phyloP scores from a whole-genome alignment of 164 flowering plant species.

The Taxillus chinensis region DNA sequence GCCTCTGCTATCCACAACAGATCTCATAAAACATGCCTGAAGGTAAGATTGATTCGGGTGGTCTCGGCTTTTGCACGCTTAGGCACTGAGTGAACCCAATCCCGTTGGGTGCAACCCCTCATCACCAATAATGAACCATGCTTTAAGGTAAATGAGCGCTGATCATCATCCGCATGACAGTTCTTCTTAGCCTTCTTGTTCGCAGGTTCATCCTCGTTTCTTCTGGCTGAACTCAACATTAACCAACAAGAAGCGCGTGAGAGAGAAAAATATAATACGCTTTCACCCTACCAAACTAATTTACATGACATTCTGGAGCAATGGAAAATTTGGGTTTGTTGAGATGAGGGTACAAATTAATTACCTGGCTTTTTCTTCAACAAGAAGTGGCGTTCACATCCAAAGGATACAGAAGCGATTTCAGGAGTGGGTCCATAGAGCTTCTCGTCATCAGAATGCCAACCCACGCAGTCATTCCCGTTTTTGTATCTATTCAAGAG shows the following conservation, averaged over 20 bases:
- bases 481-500: too few species aligned
- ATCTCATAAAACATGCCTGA: constrained; percentile 44
- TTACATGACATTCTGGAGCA: too few species aligned
- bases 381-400: too few species aligned
- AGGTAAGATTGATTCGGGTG: constrained; percentile 81
- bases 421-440: too few species aligned
- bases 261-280: too few species aligned
- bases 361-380: too few species aligned
- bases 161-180: constrained; percentile 22
- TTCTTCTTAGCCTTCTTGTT: constrained; percentile 37
- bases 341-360: too few species aligned
- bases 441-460: too few species aligned
- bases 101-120: constrained; percentile 79
- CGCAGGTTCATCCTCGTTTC: constrained; percentile 31
- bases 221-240: constrained; percentile 10
- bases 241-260: background rate
- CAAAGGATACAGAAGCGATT: too few species aligned
- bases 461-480: too few species aligned
- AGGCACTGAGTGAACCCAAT: constrained; percentile 86
- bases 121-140: constrained; percentile 73
- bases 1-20: constrained; percentile 1
- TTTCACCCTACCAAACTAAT: too few species aligned
- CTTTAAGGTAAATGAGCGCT: constrained; percentile 51
- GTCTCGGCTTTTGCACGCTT: constrained; percentile 69
- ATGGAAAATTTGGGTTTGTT: too few species aligned